These are phyloP conservation scores for Metschnikowia bowlesiae DNA, from an alignment of 805 yeast species.

Conservation along the genomic window DNA sequence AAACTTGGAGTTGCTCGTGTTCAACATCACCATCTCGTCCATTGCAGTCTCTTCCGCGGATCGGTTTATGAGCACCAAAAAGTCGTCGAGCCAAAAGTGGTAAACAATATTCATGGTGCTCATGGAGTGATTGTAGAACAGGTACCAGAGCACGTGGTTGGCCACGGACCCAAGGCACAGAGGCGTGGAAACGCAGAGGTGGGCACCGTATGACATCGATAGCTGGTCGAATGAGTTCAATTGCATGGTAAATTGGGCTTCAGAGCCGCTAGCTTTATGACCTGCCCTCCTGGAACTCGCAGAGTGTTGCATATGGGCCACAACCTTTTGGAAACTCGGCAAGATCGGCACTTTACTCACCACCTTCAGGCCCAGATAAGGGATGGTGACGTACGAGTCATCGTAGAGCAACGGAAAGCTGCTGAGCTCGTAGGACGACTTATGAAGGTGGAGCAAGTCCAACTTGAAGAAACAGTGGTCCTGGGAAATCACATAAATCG, in stretches of 20 bases:
- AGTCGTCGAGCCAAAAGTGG: constrained; percentile 35
- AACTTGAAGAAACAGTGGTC: constrained; percentile 19
- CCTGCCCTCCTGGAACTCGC: background rate
- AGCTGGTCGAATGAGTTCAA: constrained; percentile 12
- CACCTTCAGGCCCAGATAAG: constrained; percentile 8
- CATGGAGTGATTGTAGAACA: constrained; percentile 29
- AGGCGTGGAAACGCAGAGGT: constrained; percentile 16
- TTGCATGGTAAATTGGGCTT: constrained; percentile 19
- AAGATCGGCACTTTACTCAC: constrained; percentile 28
- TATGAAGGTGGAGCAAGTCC: constrained; percentile 15
- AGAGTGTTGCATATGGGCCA: constrained; percentile 18
- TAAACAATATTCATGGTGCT: constrained; percentile 31
- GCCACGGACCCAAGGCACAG: constrained; percentile 10
- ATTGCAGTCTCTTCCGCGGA: constrained; percentile 17
- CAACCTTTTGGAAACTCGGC: constrained; percentile 26
- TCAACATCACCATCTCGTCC: constrained; percentile 36
- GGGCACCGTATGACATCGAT: constrained; percentile 11
- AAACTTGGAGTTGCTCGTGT: constrained; percentile 27
- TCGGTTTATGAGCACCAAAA: constrained; percentile 32
- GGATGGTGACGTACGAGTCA: constrained; percentile 24
- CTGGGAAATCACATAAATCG: constrained; percentile 16
- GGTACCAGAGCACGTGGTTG: constrained; percentile 39
- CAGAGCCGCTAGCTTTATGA: background rate
- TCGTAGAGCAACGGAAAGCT: constrained; percentile 20
- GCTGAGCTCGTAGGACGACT: constrained; percentile 3